Evolutionary conservation across 2,329 filamentous ascomycete species (phyloP), one percentile per base, ranked within the genome.

Genomic region (Aspergillus quadrilineatus): DNA sequence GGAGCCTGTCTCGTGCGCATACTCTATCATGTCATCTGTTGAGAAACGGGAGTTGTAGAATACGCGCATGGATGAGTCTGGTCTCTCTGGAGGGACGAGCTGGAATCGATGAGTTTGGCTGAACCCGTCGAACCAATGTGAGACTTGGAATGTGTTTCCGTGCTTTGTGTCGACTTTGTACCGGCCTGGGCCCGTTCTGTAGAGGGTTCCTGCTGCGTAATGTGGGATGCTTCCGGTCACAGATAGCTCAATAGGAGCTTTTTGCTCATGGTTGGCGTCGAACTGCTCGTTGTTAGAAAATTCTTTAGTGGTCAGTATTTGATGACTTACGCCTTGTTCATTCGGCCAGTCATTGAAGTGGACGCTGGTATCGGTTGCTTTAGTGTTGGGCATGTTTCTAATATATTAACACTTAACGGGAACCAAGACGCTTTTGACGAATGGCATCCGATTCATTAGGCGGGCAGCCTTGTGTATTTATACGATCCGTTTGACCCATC

Each of bases 111-210:
- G 89, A 79, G 54, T 89, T 83, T 3, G 85, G 82, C 57, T 68
- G 48, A 91, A 85, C 5, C 88, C 88, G 68, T 94, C 90, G 63
- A 94, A 94, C 90, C 90, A 94, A 70, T 94, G 89, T 1, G 80
- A 83, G 10, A 87, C 78, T 32, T 79, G 77, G 65, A 86, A 86
- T 0, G 79, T 82, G 12, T 73, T 74, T n/a, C 85, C 84, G 3
- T 79, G 78, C 2, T 82, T 73, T 0, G 84, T 85, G n/a, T 85
- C 78, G 3, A 91, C 74, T 37, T 81, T 81, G 69, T 82, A 84
- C 29, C 82, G 80, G 1, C 89, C 88, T 0, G 89, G 89, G 0
- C 90, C 90, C 0, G 88, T 92, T 26, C 90, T 82, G 70, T 87
- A 93, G 0, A 94, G 79, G 1, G 82, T 79, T 1, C 90, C 90